These are phyloP conservation scores for Microbotryum scabiosae DNA, from an alignment of 1,284 basidiomycete genomes.

Conservation along the genomic window DNA sequence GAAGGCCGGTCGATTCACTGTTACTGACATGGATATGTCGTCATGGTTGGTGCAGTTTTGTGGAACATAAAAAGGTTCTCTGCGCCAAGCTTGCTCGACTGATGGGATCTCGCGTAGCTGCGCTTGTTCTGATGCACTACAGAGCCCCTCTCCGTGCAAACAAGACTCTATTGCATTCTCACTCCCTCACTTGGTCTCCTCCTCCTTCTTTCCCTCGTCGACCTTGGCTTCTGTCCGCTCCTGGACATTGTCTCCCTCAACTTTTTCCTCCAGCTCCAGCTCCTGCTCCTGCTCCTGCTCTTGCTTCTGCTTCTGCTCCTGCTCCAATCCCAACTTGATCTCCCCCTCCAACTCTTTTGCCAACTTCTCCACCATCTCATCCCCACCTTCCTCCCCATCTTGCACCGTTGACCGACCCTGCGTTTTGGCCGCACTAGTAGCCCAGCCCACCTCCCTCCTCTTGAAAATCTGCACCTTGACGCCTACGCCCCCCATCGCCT, in stretches of 20 bases:
- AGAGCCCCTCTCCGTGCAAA: too few relatives aligned
- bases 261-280: background rate
- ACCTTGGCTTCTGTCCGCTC: background rate
- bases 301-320: background rate
- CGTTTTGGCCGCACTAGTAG: background rate
- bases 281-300: conserved; percentile 1
- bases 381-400: background rate
- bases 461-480: conserved; percentile 74
- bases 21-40: too few relatives aligned
- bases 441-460: conserved; percentile 54
- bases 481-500: conserved; percentile 77
- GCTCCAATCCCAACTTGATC: background rate
- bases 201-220: background rate
- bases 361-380: background rate
- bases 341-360: background rate
- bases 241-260: background rate
- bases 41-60: too few relatives aligned
- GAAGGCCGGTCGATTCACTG: too few relatives aligned
- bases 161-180: too few relatives aligned
- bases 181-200: background rate
- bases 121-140: too few relatives aligned
- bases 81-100: too few relatives aligned
- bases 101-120: too few relatives aligned
- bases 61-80: too few relatives aligned
- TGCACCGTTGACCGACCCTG: background rate